phyloP scores from a whole-genome alignment of 352 stramenopile species.

The Globisporangium orthogonon region DNA sequence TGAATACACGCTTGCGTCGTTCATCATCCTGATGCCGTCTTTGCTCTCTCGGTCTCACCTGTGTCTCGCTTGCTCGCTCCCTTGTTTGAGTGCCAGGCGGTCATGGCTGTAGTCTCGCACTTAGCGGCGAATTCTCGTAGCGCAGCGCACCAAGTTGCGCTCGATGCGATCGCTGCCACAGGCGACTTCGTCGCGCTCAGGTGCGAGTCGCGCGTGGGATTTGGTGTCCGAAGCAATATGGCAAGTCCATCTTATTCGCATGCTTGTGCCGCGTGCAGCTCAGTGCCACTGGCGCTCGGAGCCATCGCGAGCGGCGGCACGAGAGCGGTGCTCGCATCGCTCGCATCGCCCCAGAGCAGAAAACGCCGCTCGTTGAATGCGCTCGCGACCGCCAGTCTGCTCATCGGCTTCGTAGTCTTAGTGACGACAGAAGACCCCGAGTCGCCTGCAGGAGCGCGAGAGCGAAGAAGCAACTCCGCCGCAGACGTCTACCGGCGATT shows the following conservation, averaged over 20 bases:
- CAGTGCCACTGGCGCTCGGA: constrained; percentile 16
- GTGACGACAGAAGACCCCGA: not conserved
- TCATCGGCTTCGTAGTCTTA: constrained; percentile 6
- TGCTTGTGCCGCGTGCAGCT: constrained; percentile 4
- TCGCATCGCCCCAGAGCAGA: not conserved
- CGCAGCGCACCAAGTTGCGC: not conserved
- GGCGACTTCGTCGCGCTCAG: constrained; percentile 16
- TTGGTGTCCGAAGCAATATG: not conserved
- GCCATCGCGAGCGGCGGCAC: constrained; percentile 4
- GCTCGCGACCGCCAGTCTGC: not conserved
- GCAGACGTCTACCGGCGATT: constrained; percentile 11
- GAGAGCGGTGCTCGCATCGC: constrained; percentile 4
- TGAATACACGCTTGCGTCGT: constrained; percentile 1
- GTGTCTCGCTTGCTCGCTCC: not conserved
- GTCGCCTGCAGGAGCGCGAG: not conserved
- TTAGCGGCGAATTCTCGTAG: not conserved
- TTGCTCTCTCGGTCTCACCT: not conserved
- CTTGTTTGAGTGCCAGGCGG: not conserved
- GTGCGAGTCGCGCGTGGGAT: not conserved
- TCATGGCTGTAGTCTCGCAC: not conserved
- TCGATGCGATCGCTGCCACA: not conserved
- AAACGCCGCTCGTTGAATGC: not conserved
- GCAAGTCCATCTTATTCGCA: not conserved
- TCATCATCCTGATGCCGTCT: not conserved
- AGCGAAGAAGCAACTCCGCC: not conserved